phyloP scores from a whole-genome alignment of 495 filamentous ascomycete genomes.

The Aspergillus sclerotioniger region DNA sequence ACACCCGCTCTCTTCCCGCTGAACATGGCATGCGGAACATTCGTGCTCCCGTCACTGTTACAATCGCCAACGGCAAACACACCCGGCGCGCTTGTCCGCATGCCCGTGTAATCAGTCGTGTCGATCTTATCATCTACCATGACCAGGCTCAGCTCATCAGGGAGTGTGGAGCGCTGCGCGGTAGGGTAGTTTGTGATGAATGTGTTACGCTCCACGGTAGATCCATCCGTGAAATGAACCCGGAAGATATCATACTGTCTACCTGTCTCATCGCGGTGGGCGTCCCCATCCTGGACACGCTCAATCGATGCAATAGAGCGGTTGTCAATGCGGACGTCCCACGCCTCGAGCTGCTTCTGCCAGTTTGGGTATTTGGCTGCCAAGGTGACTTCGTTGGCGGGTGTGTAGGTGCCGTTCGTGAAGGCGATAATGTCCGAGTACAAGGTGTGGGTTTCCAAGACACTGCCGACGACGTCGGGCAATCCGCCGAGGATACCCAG shows the following conservation, averaged over 20 bases:
- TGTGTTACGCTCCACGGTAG: slow-evolving; percentile 41
- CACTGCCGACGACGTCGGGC: slow-evolving; percentile 37
- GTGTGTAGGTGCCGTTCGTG: slow-evolving; percentile 54
- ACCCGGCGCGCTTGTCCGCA: slow-evolving; percentile 48
- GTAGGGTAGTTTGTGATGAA: slow-evolving; percentile 51
- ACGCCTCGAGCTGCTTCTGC: slow-evolving; percentile 44
- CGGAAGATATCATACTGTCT: slow-evolving; percentile 50
- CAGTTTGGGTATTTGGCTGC: slow-evolving; percentile 41
- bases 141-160: slow-evolving; percentile 39
- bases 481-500: slow-evolving; percentile 51
- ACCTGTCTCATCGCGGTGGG: slow-evolving; percentile 36
- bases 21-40: slow-evolving; percentile 60
- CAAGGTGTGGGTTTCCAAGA: slow-evolving; percentile 50
- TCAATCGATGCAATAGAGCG: slow-evolving; percentile 46
- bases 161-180: slow-evolving; percentile 39
- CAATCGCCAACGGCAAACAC: slow-evolving; percentile 58
- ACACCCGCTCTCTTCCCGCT: slow-evolving; percentile 56
- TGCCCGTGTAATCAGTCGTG: slow-evolving; percentile 30
- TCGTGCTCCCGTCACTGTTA: slow-evolving; percentile 56
- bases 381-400: slow-evolving; percentile 34
- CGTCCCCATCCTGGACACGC: slow-evolving; percentile 44
- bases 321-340: slow-evolving; percentile 54
- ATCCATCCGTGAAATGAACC: slow-evolving; percentile 51
- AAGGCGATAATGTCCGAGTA: slow-evolving; percentile 45
- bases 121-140: slow-evolving; percentile 46